Percentiles rank a stretch among this genome's conserved stretches.
These are phyloP conservation scores for Chaetoscypha palmicola DNA, from an alignment of 2,329 filamentous ascomycete species.

Conservation along the genomic window DNA sequence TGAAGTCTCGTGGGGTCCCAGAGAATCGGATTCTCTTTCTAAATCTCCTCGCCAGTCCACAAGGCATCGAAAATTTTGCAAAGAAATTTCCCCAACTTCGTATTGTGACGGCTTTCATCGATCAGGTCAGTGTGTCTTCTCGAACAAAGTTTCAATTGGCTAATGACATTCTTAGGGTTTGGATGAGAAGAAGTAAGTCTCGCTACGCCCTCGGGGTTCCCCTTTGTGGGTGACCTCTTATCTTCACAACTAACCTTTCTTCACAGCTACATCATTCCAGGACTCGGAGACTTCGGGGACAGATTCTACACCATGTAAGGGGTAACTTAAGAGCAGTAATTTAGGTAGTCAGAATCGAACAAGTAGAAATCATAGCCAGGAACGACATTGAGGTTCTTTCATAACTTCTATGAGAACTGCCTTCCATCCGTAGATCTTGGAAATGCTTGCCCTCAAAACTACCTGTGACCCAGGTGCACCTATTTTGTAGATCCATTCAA, in stretches of 20 bases:
- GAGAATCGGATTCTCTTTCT: slow-evolving; percentile 94
- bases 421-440: no score
- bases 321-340: no score
- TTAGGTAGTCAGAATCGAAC: no score
- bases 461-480: not conserved
- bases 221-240: no score
- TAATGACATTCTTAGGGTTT: slow-evolving; percentile 65
- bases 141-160: no score
- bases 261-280: slow-evolving; percentile 84
- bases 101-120: slow-evolving; percentile 93
- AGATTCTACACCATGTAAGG: slow-evolving; percentile 85
- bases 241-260: slow-evolving; percentile 15
- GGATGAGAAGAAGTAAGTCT: slow-evolving; percentile 87
- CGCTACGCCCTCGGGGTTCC: no score
- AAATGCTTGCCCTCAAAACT: not conserved
- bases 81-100: slow-evolving; percentile 81
- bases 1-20: slow-evolving; percentile 83
- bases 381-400: no score
- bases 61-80: slow-evolving; percentile 84
- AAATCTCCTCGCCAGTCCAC: slow-evolving; percentile 94
- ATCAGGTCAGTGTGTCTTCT: slow-evolving; percentile 56
- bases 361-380: no score
- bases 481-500: not conserved
- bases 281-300: slow-evolving; percentile 91
- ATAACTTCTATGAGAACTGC: no score